Percentiles rank a stretch among this genome's conserved stretches.
Conservation (phyloP, 108 stramenopile genomes). For the Tribonema minus region DNA sequence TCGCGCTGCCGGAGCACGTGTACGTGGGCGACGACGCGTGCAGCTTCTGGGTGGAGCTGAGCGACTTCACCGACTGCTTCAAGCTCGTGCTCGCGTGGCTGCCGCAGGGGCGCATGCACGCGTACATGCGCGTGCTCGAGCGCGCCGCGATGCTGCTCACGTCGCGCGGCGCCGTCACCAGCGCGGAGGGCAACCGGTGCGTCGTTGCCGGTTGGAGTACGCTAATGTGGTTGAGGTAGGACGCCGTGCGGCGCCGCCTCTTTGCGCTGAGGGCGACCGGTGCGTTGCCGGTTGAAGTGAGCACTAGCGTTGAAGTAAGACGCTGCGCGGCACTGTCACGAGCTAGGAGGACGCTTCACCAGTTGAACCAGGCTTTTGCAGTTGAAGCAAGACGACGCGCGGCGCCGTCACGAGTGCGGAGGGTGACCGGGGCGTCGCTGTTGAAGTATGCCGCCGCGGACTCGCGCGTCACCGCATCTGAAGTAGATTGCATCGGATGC, state of each 20-base stretch:
- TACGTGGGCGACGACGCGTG: neutral
- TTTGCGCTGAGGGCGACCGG: too few relatives aligned
- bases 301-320: too few relatives aligned
- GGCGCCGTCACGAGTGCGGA: neutral
- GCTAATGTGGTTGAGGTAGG: constrained; percentile 1
- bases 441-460: too few relatives aligned
- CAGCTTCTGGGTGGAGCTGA: neutral
- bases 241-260: too few relatives aligned
- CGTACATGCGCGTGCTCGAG: constrained; percentile 45
- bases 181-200: constrained; percentile 25
- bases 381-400: too few relatives aligned
- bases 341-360: too few relatives aligned
- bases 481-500: too few relatives aligned
- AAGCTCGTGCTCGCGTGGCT: constrained; percentile 34
- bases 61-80: neutral
- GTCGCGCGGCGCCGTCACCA: constrained; percentile 28
- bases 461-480: too few relatives aligned
- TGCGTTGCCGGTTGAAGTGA: too few relatives aligned
- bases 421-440: neutral
- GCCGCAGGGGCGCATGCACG: constrained; percentile 3
- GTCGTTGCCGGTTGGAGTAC: constrained; percentile 18
- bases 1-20: neutral
- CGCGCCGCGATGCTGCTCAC: constrained; percentile 23
- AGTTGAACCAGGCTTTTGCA: too few relatives aligned
- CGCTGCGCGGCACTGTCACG: too few relatives aligned